Evolutionary conservation across 441 rosid genomes (phyloP), one percentile per base, ranked within the genome.

Genomic region (Raphanus hybrid): DNA sequence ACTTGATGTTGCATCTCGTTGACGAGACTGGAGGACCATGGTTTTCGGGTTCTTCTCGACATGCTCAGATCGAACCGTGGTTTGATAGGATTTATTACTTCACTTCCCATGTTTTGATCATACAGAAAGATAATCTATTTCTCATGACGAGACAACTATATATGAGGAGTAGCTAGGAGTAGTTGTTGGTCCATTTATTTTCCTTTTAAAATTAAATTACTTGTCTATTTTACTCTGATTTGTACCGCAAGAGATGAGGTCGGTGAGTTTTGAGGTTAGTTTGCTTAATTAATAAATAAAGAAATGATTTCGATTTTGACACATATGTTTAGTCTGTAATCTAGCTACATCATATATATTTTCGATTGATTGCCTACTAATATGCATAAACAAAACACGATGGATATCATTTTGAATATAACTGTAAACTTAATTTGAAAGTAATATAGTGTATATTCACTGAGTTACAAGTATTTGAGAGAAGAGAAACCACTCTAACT

Each of bases 41-140:
- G 88, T 84, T 87, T 92, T 73, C 94, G 87, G 65, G 97, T 92
- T 75, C 82, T 75, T 67, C 37, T 75, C 8, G 82, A 80, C 82
- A 80, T 85, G 77, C 79, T 81, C 68, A 86, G 84, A 78, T 92
- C 94, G 34, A 81, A 87, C 41, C 69, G 82, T 29, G 70, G 89
- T 64, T 84, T 86, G 6, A 80, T 74, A 7, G 66, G 66, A 70
- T 72, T 73, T 73, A 79, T 64, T 18, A 58, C 59, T 69, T 86
- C 79, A 43, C 81, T 85, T 58, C 79, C 89, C 93, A 87, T 90
- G 64, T 43, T 71, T 75, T 35, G 59, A 70, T 70, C 52, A 59
- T 39, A 50, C 54, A 60, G 18, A 75, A 45, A 35, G 5, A 65
- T n/a, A 39, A 9, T 35, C n/a, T 39, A 48, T 16, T 27, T 34